These are phyloP conservation scores for Millerozyma miso DNA, from an alignment of 805 yeast genomes.

Conservation along the genomic window DNA sequence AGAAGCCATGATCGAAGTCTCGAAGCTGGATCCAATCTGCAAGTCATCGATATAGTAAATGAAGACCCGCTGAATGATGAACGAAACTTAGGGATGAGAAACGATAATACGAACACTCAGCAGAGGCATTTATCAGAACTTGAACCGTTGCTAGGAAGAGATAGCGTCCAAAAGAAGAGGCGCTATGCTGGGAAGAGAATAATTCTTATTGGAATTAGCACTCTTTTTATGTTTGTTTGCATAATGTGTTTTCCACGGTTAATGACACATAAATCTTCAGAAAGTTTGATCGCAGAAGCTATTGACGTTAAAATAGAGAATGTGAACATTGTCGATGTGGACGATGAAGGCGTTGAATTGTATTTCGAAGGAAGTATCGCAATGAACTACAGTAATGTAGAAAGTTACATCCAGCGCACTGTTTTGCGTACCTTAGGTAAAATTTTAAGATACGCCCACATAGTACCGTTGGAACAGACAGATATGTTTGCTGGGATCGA, in stretches of 20 bases:
- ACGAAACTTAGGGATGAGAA: neutral
- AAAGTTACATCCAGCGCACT: constrained; percentile 16
- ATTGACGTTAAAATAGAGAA: neutral
- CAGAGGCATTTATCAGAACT: neutral
- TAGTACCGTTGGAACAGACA: constrained; percentile 17
- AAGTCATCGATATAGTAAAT: neutral
- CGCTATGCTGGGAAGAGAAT: neutral
- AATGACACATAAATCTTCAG: neutral
- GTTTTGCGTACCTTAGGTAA: constrained; percentile 18
- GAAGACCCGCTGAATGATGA: neutral
- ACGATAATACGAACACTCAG: neutral
- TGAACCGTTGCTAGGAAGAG: neutral
- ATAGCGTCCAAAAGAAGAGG: neutral
- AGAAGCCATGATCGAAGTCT: neutral
- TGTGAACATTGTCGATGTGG: constrained; percentile 12
- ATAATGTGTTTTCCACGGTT: neutral
- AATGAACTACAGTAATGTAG: constrained; percentile 24
- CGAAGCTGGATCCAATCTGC: neutral
- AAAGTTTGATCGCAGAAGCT: neutral
- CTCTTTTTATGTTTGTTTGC: neutral
- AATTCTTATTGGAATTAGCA: neutral
- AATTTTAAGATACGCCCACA: constrained; percentile 19
- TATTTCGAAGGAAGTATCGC: constrained; percentile 22
- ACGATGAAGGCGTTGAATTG: constrained; percentile 24
- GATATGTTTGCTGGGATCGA: constrained; percentile 14